phyloP scores from a whole-genome alignment of 306 rosid genomes.

The Heteromeles arbutifolia region DNA sequence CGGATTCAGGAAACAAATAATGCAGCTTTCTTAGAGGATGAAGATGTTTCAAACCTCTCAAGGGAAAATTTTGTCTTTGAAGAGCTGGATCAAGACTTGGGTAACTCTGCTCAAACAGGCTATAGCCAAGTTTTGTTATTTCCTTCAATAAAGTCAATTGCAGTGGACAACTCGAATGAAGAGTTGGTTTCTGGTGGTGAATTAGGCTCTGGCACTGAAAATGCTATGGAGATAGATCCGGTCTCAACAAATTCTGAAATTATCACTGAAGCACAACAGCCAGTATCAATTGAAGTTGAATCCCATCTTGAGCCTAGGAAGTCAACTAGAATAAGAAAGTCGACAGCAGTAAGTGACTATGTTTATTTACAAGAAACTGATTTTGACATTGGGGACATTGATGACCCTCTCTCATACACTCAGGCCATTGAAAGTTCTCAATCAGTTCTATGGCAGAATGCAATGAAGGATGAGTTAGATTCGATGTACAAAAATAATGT shows the following conservation, averaged over 20 bases:
- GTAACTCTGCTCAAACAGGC: accelerated
- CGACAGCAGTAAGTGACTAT: not conserved
- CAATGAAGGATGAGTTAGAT: not conserved
- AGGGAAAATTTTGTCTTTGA: not conserved
- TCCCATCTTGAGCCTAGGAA: too few relatives aligned
- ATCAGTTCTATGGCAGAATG: not conserved
- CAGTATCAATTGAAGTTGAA: accelerated
- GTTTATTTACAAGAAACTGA: too few relatives aligned
- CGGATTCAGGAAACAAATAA: too few relatives aligned
- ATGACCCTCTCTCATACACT: not conserved
- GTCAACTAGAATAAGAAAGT: too few relatives aligned
- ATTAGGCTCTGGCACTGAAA: too few relatives aligned
- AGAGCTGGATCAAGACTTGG: accelerated
- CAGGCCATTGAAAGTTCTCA: not conserved
- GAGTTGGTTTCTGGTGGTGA: too few relatives aligned
- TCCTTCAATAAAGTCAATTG: not conserved
- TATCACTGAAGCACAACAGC: too few relatives aligned
- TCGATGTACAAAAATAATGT: not conserved
- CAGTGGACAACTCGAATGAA: not conserved
- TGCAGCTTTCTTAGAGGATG: not conserved
- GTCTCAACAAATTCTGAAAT: accelerated
- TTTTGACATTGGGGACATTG: not conserved
- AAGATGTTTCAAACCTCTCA: not conserved
- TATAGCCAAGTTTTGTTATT: too few relatives aligned
- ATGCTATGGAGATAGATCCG: too few relatives aligned